These are phyloP conservation scores for Citrus hindsii DNA, from an alignment of 345 rosid genomes.

Conservation along the genomic window DNA sequence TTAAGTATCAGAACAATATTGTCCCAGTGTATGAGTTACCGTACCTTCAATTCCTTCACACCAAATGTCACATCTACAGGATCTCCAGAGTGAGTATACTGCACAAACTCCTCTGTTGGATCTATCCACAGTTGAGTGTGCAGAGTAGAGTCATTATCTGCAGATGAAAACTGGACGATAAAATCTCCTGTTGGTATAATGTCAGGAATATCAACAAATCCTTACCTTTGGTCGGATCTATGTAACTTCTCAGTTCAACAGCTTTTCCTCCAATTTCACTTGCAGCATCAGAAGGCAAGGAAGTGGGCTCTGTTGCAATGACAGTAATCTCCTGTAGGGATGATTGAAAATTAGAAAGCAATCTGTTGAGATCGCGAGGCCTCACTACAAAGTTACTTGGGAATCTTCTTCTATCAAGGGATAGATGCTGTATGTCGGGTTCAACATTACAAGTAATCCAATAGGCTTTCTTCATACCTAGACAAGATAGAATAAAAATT, in stretches of 20 bases:
- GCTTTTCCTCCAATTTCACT: constrained; percentile 87
- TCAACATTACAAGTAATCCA: constrained; percentile 92
- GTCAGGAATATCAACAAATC: background rate
- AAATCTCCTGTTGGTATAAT: constrained; percentile 13
- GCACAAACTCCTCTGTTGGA: constrained; percentile 89
- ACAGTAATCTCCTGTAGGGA: constrained; percentile 95
- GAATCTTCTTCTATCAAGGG: constrained; percentile 77
- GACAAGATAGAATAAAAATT: background rate
- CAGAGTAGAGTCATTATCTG: constrained; percentile 74
- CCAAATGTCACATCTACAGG: constrained; percentile 92
- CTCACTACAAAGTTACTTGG: constrained; percentile 71
- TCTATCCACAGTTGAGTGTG: constrained; percentile 97
- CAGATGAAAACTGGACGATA: constrained; percentile 20
- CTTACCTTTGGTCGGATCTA: constrained; percentile 83
- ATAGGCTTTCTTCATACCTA: constrained; percentile 79
- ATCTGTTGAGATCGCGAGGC: constrained; percentile 80
- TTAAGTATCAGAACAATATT: background rate
- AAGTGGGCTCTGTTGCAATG: constrained; percentile 70
- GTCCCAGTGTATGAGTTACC: constrained; percentile 11
- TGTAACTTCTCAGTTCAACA: constrained; percentile 88
- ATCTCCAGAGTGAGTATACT: constrained; percentile 71
- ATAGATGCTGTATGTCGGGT: constrained; percentile 77
- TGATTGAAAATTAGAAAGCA: constrained; percentile 91
- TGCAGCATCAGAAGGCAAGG: constrained; percentile 66
- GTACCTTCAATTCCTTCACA: constrained; percentile 81